These are phyloP conservation scores for Batkoa obscura DNA, from an alignment of 371 early-diverging fungal species.

Conservation along the genomic window DNA sequence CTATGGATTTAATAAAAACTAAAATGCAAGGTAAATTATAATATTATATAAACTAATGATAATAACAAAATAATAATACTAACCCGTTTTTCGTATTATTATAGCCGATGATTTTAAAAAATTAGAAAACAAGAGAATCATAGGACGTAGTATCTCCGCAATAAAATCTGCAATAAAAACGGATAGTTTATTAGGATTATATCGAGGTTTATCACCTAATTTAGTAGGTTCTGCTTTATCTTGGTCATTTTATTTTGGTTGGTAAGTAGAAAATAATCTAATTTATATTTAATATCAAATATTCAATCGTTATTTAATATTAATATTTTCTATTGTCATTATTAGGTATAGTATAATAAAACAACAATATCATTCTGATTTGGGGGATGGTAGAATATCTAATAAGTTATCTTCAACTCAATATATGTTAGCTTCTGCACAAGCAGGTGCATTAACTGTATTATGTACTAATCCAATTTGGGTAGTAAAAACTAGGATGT, in stretches of 20 bases:
- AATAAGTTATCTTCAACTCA: constrained; percentile 34
- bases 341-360: constrained; percentile 52
- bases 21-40: constrained; percentile 53
- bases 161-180: constrained; percentile 28
- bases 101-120: constrained; percentile 26
- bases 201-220: constrained; percentile 77
- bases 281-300: not conserved
- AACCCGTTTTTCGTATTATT: not conserved
- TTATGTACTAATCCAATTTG: constrained; percentile 80
- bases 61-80: not conserved
- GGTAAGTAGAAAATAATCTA: constrained; percentile 29
- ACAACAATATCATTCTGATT: constrained; percentile 40
- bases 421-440: constrained; percentile 64
- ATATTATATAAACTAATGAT: not conserved
- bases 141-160: constrained; percentile 50
- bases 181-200: constrained; percentile 54
- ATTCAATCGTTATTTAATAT: not conserved
- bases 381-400: constrained; percentile 4
- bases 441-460: constrained; percentile 61
- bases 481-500: constrained; percentile 91
- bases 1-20: constrained; percentile 82
- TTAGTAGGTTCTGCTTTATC: constrained; percentile 78
- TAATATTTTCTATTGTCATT: not conserved
- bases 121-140: constrained; percentile 16
- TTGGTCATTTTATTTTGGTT: constrained; percentile 92